Percentiles rank a stretch among this genome's conserved stretches.
phyloP scores from a whole-genome alignment of 2,329 filamentous ascomycete genomes.

The Metarhizium album region DNA sequence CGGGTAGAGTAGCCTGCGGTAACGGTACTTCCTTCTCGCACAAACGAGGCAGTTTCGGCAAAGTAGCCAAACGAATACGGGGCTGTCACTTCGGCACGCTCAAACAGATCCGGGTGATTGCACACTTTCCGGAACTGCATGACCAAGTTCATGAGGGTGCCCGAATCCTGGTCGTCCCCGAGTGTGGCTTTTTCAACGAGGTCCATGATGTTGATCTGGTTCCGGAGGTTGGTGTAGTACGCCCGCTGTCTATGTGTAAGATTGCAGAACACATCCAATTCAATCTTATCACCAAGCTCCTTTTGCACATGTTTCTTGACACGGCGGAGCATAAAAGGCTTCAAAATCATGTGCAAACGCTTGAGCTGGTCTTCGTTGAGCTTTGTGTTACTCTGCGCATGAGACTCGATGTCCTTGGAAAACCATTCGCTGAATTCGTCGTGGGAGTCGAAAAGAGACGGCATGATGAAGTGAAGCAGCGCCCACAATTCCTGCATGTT shows the following conservation, averaged over 20 bases:
- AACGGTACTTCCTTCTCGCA: conserved; percentile 75
- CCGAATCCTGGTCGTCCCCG: conserved; percentile 88
- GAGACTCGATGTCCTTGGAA: conserved; percentile 92
- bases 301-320: conserved; percentile 99
- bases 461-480: conserved; percentile 98
- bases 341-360: conserved; percentile 95
- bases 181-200: conserved; percentile 93
- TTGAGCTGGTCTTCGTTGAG: conserved; percentile 96
- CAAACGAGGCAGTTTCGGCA: conserved; percentile 89
- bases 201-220: conserved; percentile 98
- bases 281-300: conserved; percentile 97
- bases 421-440: conserved; percentile 93
- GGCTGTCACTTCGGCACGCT: conserved; percentile 83
- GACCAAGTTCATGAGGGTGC: conserved; percentile 95
- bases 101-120: conserved; percentile 95
- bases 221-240: conserved; percentile 83
- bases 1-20: conserved; percentile 79
- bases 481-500: conserved; percentile 99
- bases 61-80: conserved; percentile 78
- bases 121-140: conserved; percentile 99
- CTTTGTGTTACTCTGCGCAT: conserved; percentile 98
- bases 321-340: conserved; percentile 98
- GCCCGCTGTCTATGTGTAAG: conserved; percentile 92
- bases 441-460: conserved; percentile 91
- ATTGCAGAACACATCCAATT: conserved; percentile 91